Evolutionary conservation across 768 basidiomycete genomes (phyloP).

Genomic region (Phlegmacium glaucopus): DNA sequence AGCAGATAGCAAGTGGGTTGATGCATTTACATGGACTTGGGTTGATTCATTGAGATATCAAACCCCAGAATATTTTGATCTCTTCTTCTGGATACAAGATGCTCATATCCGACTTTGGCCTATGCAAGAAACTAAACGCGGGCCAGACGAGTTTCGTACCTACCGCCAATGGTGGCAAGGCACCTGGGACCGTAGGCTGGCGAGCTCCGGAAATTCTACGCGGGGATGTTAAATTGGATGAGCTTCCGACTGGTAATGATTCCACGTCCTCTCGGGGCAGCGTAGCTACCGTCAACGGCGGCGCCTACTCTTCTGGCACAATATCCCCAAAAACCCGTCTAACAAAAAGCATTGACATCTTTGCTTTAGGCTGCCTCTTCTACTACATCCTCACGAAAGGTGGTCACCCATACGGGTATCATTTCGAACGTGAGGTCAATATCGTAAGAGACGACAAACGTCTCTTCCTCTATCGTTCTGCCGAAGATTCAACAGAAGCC

Average conservation of each 20-base stretch:
- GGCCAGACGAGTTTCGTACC: conserved; percentile 97
- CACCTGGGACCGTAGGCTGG: conserved; percentile 95
- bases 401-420: conserved; percentile 90
- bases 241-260: conserved; percentile 55
- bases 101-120: conserved; percentile 95
- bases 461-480: too few species aligned
- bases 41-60: conserved; percentile 97
- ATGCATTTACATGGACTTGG: conserved; percentile 91
- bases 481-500: conserved; percentile 94
- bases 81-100: conserved; percentile 70
- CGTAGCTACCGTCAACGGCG: conserved; percentile 45
- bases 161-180: conserved; percentile 84
- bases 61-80: conserved; percentile 95
- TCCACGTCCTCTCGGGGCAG: conserved; percentile 69
- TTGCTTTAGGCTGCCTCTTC: conserved; percentile 93
- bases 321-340: conserved; percentile 57
- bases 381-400: conserved; percentile 91
- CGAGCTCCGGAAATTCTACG: conserved; percentile 94
- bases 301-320: conserved; percentile 26
- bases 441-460: conserved; percentile 77
- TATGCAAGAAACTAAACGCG: conserved; percentile 91
- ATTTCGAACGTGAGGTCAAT: conserved; percentile 91
- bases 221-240: conserved; percentile 92
- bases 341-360: conserved; percentile 96
- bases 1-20: conserved; percentile 84